Conservation (phyloP, 2,329 filamentous ascomycete genomes). For the Trichoderma sp. region DNA sequence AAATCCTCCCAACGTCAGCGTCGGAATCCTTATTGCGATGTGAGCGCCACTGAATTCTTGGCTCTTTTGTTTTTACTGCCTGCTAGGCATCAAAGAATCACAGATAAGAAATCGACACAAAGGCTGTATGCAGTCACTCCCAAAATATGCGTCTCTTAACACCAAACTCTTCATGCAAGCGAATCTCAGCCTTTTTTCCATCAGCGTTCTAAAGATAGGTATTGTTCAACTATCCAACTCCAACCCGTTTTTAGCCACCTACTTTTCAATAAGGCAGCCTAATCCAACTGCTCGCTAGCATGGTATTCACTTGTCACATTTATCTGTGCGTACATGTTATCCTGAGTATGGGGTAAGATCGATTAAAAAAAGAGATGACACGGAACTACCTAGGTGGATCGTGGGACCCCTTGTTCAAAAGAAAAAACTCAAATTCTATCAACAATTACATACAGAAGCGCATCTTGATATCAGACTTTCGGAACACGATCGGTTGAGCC, state of each 20-base stretch:
- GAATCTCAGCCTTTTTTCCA: not conserved
- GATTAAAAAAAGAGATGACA: not conserved
- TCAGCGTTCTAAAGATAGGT: not conserved
- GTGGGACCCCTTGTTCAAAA: not conserved
- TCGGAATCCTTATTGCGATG: not conserved
- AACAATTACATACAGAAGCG: not conserved
- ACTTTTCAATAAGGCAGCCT: not conserved
- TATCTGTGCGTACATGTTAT: not conserved
- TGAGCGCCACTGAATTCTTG: not conserved
- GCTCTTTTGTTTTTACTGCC: not conserved
- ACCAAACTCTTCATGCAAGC: not conserved
- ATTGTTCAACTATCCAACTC: not conserved
- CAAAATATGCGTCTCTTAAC: not conserved
- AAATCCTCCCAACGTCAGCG: not conserved
- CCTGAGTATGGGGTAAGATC: not conserved
- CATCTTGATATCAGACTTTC: not conserved
- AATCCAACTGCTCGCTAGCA: not conserved
- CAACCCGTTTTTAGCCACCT: not conserved
- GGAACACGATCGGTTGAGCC: not conserved
- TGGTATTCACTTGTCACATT: not conserved
- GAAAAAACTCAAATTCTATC: not conserved
- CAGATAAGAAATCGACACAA: not conserved
- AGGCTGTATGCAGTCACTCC: not conserved
- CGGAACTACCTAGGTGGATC: not conserved
- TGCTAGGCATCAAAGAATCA: not conserved